A percentile compares a stretch with the other conserved stretches of the same genome.
Conservation (phyloP, 192 early-diverging fungal species). For the Coemansia sp. region DNA sequence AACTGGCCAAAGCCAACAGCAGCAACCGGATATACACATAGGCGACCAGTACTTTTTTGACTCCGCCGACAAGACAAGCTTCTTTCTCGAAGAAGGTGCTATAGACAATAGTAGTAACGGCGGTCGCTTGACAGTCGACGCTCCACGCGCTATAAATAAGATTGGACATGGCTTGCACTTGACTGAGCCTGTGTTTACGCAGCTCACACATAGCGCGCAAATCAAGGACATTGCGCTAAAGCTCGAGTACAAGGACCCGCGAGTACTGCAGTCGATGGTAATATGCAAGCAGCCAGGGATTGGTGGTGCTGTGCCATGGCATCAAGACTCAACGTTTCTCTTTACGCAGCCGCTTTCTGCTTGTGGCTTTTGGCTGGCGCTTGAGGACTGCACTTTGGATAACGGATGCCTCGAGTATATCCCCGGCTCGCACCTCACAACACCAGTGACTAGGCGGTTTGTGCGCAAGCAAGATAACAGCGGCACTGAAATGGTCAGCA, state of each 20-base stretch:
- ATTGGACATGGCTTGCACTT: slow-evolving; percentile 89
- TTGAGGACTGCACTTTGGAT: slow-evolving; percentile 84
- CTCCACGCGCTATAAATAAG: slow-evolving; percentile 79
- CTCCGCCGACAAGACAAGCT: slow-evolving; percentile 80
- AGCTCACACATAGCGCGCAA: slow-evolving; percentile 60
- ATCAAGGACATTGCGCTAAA: slow-evolving; percentile 60
- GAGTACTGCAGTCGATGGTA: slow-evolving; percentile 87
- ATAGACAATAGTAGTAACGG: slow-evolving; percentile 53
- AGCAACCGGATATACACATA: slow-evolving; percentile 55
- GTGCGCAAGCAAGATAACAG: slow-evolving; percentile 25
- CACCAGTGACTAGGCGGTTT: slow-evolving; percentile 38
- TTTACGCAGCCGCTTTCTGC: slow-evolving; percentile 87
- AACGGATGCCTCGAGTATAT: slow-evolving; percentile 89
- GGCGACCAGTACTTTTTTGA: slow-evolving; percentile 89
- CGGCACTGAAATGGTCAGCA: slow-evolving; percentile 41
- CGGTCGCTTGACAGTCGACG: slow-evolving; percentile 64
- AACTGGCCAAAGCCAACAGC: slow-evolving; percentile 54
- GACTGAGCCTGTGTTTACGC: slow-evolving; percentile 72
- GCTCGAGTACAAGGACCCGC: slow-evolving; percentile 71
- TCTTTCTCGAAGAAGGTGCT: slow-evolving; percentile 88
- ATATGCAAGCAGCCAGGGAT: slow-evolving; percentile 80
- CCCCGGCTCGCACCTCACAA: slow-evolving; percentile 79
- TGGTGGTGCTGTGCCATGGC: slow-evolving; percentile 73
- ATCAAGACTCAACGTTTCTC: slow-evolving; percentile 92
- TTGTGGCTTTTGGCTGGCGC: slow-evolving; percentile 86